Base-by-base conservation (phyloP, 192 early-diverging fungal genomes). In the Coemansia javaensis region DNA sequence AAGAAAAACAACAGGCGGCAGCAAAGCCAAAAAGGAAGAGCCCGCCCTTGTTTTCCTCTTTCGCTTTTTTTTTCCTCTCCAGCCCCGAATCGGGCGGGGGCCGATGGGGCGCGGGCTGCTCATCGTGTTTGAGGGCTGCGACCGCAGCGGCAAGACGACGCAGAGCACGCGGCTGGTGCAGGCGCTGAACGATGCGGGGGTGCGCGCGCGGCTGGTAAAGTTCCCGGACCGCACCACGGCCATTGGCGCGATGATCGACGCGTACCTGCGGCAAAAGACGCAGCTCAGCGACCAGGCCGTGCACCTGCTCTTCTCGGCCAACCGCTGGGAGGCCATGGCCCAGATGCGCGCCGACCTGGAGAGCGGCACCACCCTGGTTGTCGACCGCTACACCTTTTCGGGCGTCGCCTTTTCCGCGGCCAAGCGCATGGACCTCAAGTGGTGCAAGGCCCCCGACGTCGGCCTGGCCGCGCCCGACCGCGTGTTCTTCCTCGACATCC, bases 331-430 rank as follows among this genome's bases (percentile, higher is more conserved):
- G 61, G 82, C 83, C 14, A 85, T 86, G 85, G 59, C 77, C 17
- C 40, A 64, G 8, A 79, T 97, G 66, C 75, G 63, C 31, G 44
- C 53, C 7, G 70, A 78, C 27, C 77, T 97, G 24, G 51, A 76
- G 17, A 42, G 36, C 23, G 96, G 94, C 9, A 85, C 58, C 0
- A 86, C 88, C 5, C 57, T 94, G 10, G 70, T 99, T 3, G 86
- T 94, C 2, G 97, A 97, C 66, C 79, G 97, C 33, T 99, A 99
- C 65, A 90, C 92, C 0, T 97, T 90, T 54, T 97, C 94, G 1
- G 97, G 97, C 9, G 88, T 92, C 6, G 90, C 90, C 1, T 99
- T 89, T 55, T 88, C 90, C 1, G 82, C 84, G 13, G 90, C 93
- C 34, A 97, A 98, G 69, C 83, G 84, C 0, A 59, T 95, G 24